These are phyloP conservation scores for Eucalyptus erythrocorys DNA, from an alignment of 345 rosid species.

Conservation along the genomic window DNA sequence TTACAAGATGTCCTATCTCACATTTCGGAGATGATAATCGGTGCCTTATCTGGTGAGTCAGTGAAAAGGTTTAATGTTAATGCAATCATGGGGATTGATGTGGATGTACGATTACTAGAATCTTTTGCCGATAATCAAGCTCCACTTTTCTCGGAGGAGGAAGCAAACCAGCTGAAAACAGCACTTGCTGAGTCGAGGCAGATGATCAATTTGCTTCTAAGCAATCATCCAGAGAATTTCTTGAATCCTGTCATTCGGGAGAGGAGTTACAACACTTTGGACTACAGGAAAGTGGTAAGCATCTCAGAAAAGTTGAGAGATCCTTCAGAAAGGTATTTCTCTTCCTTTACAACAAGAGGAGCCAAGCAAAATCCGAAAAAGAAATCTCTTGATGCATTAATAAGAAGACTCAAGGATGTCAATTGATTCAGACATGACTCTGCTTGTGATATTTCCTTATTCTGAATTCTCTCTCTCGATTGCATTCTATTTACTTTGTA, in stretches of 20 bases:
- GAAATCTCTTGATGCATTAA: conserved; percentile 84
- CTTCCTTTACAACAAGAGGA: conserved; percentile 88
- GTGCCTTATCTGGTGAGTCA: conserved; percentile 48
- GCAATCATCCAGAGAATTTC: conserved; percentile 87
- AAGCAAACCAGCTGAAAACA: conserved; percentile 64
- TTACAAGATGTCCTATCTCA: conserved; percentile 72
- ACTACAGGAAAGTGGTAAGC: conserved; percentile 63
- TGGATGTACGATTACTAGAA: conserved; percentile 73
- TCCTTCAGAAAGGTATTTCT: conserved; percentile 80
- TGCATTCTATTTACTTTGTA: conserved; percentile 21
- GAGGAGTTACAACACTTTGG: conserved; percentile 74
- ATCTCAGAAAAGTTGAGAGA: conserved; percentile 88
- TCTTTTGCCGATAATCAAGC: conserved; percentile 77
- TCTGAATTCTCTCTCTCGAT: conserved; percentile 1
- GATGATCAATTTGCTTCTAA: conserved; percentile 69
- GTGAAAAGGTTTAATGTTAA: conserved; percentile 76
- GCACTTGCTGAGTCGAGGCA: conserved; percentile 82
- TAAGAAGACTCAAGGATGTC: conserved; percentile 82
- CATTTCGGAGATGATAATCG: conserved; percentile 79
- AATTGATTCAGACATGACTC: conserved; percentile 28
- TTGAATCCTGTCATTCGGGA: conserved; percentile 80
- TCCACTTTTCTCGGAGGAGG: conserved; percentile 61
- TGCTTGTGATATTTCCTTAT: neutral
- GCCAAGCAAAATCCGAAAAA: conserved; percentile 79
- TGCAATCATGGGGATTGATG: conserved; percentile 76